phyloP scores from a whole-genome alignment of 2,329 filamentous ascomycete genomes.

The Cyphellophora attinorum region DNA sequence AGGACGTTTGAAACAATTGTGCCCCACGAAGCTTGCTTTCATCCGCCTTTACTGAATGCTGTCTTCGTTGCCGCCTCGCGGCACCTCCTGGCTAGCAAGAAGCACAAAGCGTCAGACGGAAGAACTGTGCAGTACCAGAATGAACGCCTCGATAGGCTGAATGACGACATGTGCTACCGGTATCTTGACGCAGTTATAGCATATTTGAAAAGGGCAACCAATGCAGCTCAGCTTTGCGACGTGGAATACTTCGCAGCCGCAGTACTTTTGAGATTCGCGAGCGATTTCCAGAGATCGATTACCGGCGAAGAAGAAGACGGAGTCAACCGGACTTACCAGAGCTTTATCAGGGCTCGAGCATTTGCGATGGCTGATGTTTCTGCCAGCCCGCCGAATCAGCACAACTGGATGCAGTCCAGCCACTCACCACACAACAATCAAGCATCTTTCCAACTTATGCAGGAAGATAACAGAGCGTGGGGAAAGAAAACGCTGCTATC shows the following conservation, averaged over 20 bases:
- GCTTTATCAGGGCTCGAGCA: conserved; percentile 16
- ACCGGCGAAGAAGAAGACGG: conserved; percentile 30
- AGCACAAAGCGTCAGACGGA: conserved; percentile 7
- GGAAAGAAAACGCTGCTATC: conserved; percentile 9
- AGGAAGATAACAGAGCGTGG: not conserved
- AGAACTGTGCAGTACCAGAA: conserved; percentile 12
- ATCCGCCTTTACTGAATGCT: conserved; percentile 18
- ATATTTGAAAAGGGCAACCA: conserved; percentile 21
- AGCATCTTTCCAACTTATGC: not conserved
- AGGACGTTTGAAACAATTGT: conserved; percentile 15
- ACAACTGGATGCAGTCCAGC: not conserved
- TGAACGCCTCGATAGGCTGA: conserved; percentile 14
- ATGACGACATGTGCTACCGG: conserved; percentile 17
- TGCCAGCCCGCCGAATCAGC: too few relatives aligned
- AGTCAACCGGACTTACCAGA: conserved; percentile 14
- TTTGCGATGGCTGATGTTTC: not conserved
- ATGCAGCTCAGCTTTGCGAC: conserved; percentile 32
- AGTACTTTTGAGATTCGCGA: conserved; percentile 48
- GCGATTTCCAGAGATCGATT: conserved; percentile 41
- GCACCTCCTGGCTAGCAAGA: conserved; percentile 11
- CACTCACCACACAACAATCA: not conserved
- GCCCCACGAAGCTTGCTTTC: conserved; percentile 15
- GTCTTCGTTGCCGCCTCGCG: conserved; percentile 17
- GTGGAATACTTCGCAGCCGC: conserved; percentile 46
- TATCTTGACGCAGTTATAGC: conserved; percentile 22